A percentile compares a stretch with the other conserved stretches of the same genome.
phyloP scores from a whole-genome alignment of 331 rosid species.

The Dryas integrifolia region DNA sequence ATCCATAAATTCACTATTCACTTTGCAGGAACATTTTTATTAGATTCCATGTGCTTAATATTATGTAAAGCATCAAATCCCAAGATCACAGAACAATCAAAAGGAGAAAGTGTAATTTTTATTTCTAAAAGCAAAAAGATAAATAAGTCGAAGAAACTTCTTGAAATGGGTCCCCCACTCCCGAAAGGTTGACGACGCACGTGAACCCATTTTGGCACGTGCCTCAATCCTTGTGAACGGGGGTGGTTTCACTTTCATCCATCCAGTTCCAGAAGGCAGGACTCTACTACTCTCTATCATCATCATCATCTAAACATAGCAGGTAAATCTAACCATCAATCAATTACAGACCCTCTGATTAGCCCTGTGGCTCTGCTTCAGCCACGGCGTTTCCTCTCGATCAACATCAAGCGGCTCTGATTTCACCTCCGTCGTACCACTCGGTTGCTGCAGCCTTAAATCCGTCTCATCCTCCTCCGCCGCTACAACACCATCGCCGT shows the following conservation, averaged over 20 bases:
- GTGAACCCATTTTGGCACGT: slow-evolving; percentile 40
- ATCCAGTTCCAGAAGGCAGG: background rate
- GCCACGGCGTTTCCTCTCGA: slow-evolving; percentile 52
- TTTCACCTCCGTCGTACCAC: slow-evolving; percentile 37
- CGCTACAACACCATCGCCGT: slow-evolving; percentile 13
- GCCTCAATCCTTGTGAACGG: slow-evolving; percentile 28
- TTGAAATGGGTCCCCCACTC: slow-evolving; percentile 51
- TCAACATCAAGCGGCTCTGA: slow-evolving; percentile 55
- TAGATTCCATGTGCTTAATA: background rate
- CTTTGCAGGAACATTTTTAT: background rate
- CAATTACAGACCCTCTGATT: slow-evolving; percentile 58
- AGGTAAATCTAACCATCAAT: slow-evolving; percentile 13
- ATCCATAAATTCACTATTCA: too few relatives aligned
- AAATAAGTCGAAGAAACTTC: slow-evolving; percentile 52
- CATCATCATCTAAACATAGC: background rate
- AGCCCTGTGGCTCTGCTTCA: slow-evolving; percentile 41
- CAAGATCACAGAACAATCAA: too few relatives aligned
- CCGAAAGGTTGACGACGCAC: slow-evolving; percentile 49
- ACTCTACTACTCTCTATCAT: too few relatives aligned
- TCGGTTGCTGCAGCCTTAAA: slow-evolving; percentile 43
- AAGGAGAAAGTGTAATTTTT: background rate
- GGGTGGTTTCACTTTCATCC: background rate
- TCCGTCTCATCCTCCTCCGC: slow-evolving; percentile 42
- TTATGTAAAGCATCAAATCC: background rate
- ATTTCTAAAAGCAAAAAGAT: slow-evolving; percentile 14